Conservation (phyloP, 441 rosid species). For the Hypseocharis bilobata region DNA sequence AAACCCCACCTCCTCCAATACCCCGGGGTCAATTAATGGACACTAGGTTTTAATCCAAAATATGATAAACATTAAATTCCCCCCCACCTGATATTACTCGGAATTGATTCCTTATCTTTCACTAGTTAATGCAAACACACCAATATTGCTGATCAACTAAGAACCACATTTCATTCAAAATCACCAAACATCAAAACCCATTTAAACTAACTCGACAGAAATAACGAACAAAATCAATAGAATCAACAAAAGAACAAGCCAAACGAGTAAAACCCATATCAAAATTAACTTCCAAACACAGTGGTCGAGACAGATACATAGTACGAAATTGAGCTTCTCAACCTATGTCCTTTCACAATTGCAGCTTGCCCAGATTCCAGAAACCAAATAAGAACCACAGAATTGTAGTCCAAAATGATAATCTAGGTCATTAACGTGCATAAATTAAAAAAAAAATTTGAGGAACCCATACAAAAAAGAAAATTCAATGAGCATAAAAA, state of each 20-base stretch:
- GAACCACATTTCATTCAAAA: slow-evolving; percentile 2
- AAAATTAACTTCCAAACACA: slow-evolving; percentile 4
- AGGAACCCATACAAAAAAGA: background rate
- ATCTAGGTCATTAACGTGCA: slow-evolving; percentile 12
- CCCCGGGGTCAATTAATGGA: background rate
- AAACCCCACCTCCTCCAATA: background rate
- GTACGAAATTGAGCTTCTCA: too few relatives aligned
- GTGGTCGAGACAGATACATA: too few relatives aligned
- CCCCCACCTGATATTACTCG: background rate
- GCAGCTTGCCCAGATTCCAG: too few relatives aligned
- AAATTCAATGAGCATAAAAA: background rate
- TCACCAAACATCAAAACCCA: too few relatives aligned
- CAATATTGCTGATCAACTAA: too few relatives aligned
- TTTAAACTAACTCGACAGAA: too few relatives aligned
- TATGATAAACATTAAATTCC: too few relatives aligned
- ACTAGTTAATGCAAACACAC: too few relatives aligned
- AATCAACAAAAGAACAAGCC: background rate
- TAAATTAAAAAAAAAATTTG: background rate
- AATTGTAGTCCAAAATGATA: slow-evolving; percentile 3
- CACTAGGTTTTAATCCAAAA: background rate
- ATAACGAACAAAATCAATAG: background rate
- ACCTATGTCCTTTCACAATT: too few relatives aligned
- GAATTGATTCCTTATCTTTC: too few relatives aligned
- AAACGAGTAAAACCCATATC: too few relatives aligned
- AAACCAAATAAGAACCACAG: too few relatives aligned